Base-by-base conservation (phyloP, 1,284 basidiomycete genomes). In the Trametes pubescens region DNA sequence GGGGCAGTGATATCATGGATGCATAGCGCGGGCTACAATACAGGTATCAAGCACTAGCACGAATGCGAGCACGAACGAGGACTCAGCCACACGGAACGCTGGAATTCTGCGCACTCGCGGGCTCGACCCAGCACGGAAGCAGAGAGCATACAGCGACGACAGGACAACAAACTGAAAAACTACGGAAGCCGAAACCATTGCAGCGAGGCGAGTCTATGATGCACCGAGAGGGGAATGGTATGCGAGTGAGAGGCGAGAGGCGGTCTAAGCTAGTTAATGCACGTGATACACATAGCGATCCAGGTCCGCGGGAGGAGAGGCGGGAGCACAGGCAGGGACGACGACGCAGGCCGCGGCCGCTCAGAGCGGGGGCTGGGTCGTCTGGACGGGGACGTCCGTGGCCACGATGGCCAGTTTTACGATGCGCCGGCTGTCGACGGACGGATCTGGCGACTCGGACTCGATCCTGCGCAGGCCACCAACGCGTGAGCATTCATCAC, bases 391-490 rank as follows among this genome's bases (percentile, higher is more conserved):
- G 44, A 72, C 69, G 68, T 87, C 84, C 35, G 76, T 79, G 43
- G 83, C 85, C 14, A 83, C 80, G 58, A 85, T 82, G 37, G 76
- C 77, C 32, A 87, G 72, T 59, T 77, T 77, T 26, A 83, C 81
- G 61, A 87, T 85, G 60, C 75, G 80, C 43, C 84, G 78, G 72
- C 80, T 84, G 74, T 86, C 84, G 37, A 77, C 51, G 16, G 60
- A 62, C 21, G 67, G 68, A 44, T 82, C 75, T 8, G 74, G 51
- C 18, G 78, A 79, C 67, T 80, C 77, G 3, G 84, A 83, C 68
- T 82, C 80, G 63, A 86, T 85, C 58, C 85, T 86, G 64, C 37
- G 11, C 37, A 16, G 37, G 37, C 14, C 5, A 13, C n/a, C n/a
- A n/a, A 43, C 4, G 40, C 16, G 18, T 43, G 40, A 43, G 40